Conservation (phyloP, 352 stramenopile species). For the Blastocystis hominis region DNA sequence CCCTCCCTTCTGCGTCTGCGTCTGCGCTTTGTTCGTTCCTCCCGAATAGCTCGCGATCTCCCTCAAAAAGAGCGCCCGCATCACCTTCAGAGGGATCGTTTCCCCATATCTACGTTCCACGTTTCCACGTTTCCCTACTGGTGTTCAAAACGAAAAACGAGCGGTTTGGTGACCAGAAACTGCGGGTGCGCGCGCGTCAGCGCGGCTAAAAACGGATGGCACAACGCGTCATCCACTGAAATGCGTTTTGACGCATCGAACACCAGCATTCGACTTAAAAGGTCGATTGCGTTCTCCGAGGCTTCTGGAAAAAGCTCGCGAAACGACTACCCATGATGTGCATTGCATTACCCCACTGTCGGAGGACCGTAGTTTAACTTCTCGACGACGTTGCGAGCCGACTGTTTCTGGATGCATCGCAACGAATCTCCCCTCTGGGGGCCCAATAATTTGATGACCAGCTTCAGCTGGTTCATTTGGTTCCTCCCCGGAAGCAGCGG, state of each 20-base stretch:
- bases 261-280: slow-evolving; percentile 75
- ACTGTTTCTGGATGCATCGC: slow-evolving; percentile 41
- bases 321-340: not conserved
- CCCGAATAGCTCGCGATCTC: not conserved
- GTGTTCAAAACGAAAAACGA: slow-evolving; percentile 1
- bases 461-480: slow-evolving; percentile 26
- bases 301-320: slow-evolving; percentile 66
- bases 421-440: slow-evolving; percentile 7
- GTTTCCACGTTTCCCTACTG: not conserved
- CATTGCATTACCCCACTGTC: not conserved
- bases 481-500: slow-evolving; percentile 30
- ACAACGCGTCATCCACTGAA: slow-evolving; percentile 70
- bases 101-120: not conserved
- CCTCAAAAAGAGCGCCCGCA: not conserved
- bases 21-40: not conserved
- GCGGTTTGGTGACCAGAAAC: not conserved
- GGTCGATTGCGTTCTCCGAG: slow-evolving; percentile 70
- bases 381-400: slow-evolving; percentile 30
- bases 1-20: not conserved
- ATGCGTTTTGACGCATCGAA: slow-evolving; percentile 88
- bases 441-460: slow-evolving; percentile 38
- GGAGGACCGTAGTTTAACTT: slow-evolving; percentile 16
- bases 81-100: slow-evolving; percentile 1
- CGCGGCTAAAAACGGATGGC: slow-evolving; percentile 12
- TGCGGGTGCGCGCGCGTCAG: not conserved